Evolutionary conservation across 2,329 filamentous ascomycete species (phyloP), one percentile per base, ranked within the genome.

Genomic region (Lachnellula arida): DNA sequence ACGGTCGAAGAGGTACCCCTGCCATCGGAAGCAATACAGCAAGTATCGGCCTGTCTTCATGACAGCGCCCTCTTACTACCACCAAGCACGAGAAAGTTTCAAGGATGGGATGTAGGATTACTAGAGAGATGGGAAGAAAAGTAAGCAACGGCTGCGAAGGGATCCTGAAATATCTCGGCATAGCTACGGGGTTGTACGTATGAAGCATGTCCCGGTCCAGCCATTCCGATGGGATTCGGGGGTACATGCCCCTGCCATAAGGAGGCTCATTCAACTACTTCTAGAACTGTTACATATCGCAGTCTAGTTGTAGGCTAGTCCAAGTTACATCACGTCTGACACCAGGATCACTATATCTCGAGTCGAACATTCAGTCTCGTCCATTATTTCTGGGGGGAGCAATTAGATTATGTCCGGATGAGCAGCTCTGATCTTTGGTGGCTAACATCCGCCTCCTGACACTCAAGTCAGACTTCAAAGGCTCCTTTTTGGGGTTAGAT

Each of bases 91-190:
- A 76, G 82, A 54, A 72, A 64, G 28, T 87, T 88, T 61, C 76
- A 81, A 66, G 80, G 78, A n/a, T 91, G 86, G 86, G 77, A 78
- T 25, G 83, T 90, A 5, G 85, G 84, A 2, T 67, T 90, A 17
- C 66, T 90, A 57, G 76, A 79, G 60, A 74, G 79, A 57, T 85
- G 80, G 71, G 70, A 74, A 22, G 50, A 53, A 28, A 15, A n/a
- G 8, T 40, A 22, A 46, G 42, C 19, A 37, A 34, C 28, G 15
- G n/a, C 22, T 8, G 5, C 17, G 39, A 19, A 15, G 2, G 12
- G 11, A 44, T 44, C 19, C 19, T 19, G 19, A 40, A 9, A 40
- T 40, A 40, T 17, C 17, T 40, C 28, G 28, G 9, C 28, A 8
- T n/a, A 22, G 42, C 19, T 44, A 22, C n/a, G 11, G 3, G 4